Conservation (phyloP, 495 filamentous ascomycete species). For the Xylaria nigripes region DNA sequence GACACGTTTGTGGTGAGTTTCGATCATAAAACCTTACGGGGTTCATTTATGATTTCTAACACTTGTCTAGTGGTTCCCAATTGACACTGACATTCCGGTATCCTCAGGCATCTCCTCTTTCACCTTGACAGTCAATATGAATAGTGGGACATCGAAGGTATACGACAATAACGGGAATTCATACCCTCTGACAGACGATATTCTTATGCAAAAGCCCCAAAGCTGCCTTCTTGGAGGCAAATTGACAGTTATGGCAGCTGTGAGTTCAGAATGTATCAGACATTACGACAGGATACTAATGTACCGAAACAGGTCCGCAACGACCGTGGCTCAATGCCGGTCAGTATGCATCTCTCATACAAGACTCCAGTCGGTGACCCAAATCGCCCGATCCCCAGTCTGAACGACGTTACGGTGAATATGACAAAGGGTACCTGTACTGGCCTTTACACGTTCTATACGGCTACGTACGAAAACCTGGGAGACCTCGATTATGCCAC, state of each 20-base stretch:
- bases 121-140: slow-evolving; percentile 33
- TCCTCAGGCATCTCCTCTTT: slow-evolving; percentile 41
- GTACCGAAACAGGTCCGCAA: slow-evolving; percentile 38
- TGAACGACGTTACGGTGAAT: slow-evolving; percentile 33
- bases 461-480: slow-evolving; percentile 36
- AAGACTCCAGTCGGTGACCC: slow-evolving; percentile 36
- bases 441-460: slow-evolving; percentile 48
- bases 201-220: slow-evolving; percentile 38
- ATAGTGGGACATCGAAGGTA: slow-evolving; percentile 30
- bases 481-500: slow-evolving; percentile 41
- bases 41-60: slow-evolving; percentile 5
- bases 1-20: slow-evolving; percentile 47
- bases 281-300: slow-evolving; percentile 10
- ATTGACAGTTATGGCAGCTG: slow-evolving; percentile 35
- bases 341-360: slow-evolving; percentile 39
- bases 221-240: slow-evolving; percentile 39
- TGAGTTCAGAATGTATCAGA: slow-evolving; percentile 13
- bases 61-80: slow-evolving; percentile 35
- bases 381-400: slow-evolving; percentile 40
- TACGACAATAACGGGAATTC: slow-evolving; percentile 43
- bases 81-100: slow-evolving; percentile 28
- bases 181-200: slow-evolving; percentile 36
- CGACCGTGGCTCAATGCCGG: slow-evolving; percentile 33
- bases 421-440: slow-evolving; percentile 44
- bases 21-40: not conserved